Conservation (phyloP, 352 stramenopile species). For the Phytopythium boreale region DNA sequence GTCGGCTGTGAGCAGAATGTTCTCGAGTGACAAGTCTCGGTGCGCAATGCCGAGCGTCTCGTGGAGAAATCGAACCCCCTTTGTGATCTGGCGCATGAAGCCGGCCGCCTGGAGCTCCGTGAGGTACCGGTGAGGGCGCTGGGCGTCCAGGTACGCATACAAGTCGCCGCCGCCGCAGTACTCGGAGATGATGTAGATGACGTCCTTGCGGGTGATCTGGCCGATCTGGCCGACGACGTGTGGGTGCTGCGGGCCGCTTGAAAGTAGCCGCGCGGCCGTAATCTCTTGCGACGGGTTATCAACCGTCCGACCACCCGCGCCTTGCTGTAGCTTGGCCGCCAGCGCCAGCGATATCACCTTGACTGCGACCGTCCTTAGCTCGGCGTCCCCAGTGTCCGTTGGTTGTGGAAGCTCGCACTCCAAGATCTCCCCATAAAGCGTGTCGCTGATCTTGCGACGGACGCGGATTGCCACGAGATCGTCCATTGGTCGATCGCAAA, state of each 20-base stretch:
- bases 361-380: not conserved
- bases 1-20: conserved; percentile 25
- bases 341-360: not conserved
- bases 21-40: conserved; percentile 42
- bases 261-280: not conserved
- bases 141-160: conserved; percentile 20
- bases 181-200: conserved; percentile 50
- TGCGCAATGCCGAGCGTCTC: conserved; percentile 19
- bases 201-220: conserved; percentile 39
- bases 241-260: conserved; percentile 14
- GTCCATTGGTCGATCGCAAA: not conserved
- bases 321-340: not conserved
- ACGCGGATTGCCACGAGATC: conserved; percentile 4
- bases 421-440: conserved; percentile 8
- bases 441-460: conserved; percentile 13
- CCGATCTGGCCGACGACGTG: conserved; percentile 45
- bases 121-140: conserved; percentile 16
- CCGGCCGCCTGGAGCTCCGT: conserved; percentile 10
- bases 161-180: conserved; percentile 32
- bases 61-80: conserved; percentile 24
- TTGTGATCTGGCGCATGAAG: conserved; percentile 23
- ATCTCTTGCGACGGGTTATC: not conserved
- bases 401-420: conserved; percentile 6
- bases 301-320: not conserved
- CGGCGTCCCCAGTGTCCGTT: not conserved